These are phyloP conservation scores for Aspergillus coremiiformis DNA, from an alignment of 495 filamentous ascomycete species.

Conservation along the genomic window DNA sequence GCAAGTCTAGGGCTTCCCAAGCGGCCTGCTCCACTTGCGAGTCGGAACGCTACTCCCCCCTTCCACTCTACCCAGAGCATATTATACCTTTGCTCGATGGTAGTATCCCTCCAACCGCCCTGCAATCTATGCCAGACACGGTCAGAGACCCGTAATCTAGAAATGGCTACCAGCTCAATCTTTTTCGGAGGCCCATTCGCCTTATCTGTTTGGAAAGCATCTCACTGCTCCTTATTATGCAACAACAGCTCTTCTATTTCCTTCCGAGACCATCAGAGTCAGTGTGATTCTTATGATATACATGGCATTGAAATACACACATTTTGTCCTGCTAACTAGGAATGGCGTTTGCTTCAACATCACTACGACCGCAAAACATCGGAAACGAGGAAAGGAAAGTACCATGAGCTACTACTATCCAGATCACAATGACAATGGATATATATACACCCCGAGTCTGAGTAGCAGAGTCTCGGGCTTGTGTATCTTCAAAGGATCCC, in stretches of 20 bases:
- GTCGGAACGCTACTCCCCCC: constrained; percentile 2
- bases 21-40: background rate
- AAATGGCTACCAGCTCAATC: constrained; percentile 7
- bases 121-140: background rate
- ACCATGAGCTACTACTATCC: background rate
- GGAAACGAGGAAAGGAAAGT: background rate
- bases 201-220: background rate
- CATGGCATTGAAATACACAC: constrained; percentile 3
- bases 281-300: background rate
- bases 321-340: constrained; percentile 18
- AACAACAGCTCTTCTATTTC: background rate
- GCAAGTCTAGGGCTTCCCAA: constrained; percentile 1
- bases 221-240: background rate
- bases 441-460: background rate
- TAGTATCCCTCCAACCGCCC: background rate
- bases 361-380: background rate
- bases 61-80: constrained; percentile 9
- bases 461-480: background rate
- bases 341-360: constrained; percentile 16
- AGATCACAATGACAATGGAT: background rate
- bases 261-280: background rate
- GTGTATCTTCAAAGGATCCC: background rate
- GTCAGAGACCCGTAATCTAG: background rate
- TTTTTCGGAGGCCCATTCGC: background rate
- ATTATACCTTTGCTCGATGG: background rate